Evolutionary conservation across 1,284 basidiomycete genomes (phyloP).

Genomic region (Gomphus bonarii): DNA sequence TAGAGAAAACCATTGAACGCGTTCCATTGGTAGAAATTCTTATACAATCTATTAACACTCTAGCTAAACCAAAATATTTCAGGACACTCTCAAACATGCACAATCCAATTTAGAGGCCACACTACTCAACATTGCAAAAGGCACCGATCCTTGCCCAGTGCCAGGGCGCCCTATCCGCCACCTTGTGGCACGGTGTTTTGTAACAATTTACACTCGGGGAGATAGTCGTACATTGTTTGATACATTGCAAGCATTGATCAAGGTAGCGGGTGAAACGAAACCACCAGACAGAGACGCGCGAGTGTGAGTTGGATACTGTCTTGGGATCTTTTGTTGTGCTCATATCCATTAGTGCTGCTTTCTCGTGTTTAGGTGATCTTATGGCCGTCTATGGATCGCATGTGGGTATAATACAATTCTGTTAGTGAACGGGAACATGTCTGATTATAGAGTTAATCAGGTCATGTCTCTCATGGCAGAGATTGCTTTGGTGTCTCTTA

Average conservation of each 20-base stretch:
- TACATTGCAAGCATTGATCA: slow-evolving; percentile 71
- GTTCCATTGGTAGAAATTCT: slow-evolving; percentile 32
- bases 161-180: slow-evolving; percentile 83
- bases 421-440: neutral
- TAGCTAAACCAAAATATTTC: neutral
- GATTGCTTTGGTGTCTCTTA: slow-evolving; percentile 55
- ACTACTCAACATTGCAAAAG: slow-evolving; percentile 54
- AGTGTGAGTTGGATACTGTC: slow-evolving; percentile 47
- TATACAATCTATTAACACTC: slow-evolving; percentile 8
- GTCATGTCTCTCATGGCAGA: slow-evolving; percentile 94
- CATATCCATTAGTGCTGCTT: slow-evolving; percentile 44
- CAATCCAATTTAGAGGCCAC: slow-evolving; percentile 53
- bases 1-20: slow-evolving; percentile 48
- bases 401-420: slow-evolving; percentile 32
- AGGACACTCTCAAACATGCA: slow-evolving; percentile 57
- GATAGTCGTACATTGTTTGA: slow-evolving; percentile 85
- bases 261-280: slow-evolving; percentile 65
- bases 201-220: slow-evolving; percentile 69
- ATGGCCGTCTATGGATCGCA: slow-evolving; percentile 80
- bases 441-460: slow-evolving; percentile 28
- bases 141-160: slow-evolving; percentile 51
- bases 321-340: slow-evolving; percentile 6
- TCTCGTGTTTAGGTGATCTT: slow-evolving; percentile 80
- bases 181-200: slow-evolving; percentile 68
- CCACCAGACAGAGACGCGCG: slow-evolving; percentile 46